Conservation (phyloP, 2,329 filamentous ascomycete genomes). For the Colletotrichum filicis region DNA sequence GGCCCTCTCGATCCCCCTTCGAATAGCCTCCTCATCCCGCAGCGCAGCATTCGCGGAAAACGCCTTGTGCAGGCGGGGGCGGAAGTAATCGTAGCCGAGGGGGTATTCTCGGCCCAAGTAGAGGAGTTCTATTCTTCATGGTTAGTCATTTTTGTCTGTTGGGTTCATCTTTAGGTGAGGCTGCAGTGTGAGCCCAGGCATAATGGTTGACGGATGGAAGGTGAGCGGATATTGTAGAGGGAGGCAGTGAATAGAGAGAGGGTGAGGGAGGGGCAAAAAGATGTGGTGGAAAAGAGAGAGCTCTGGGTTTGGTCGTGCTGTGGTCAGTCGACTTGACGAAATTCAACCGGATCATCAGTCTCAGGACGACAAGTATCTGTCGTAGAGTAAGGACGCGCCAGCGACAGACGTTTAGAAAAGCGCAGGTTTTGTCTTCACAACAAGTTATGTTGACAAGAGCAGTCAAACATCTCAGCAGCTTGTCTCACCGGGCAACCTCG, state of each 20-base stretch:
- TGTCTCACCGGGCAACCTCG: neutral
- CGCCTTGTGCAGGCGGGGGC: constrained; percentile 82
- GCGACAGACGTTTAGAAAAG: no score
- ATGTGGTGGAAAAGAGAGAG: no score
- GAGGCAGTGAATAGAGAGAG: neutral
- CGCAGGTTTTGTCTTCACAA: neutral
- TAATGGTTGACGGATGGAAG: no score
- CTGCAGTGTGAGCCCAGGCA: neutral
- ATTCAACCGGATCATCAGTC: no score
- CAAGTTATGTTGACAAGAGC: neutral
- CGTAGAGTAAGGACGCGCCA: no score
- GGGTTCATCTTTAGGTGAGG: neutral
- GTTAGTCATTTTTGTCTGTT: neutral
- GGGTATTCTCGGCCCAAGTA: constrained; percentile 89
- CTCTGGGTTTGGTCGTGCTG: no score
- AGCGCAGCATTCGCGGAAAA: constrained; percentile 81
- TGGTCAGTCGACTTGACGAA: no score
- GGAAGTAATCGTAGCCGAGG: constrained; percentile 83
- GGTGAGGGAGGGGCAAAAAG: no score
- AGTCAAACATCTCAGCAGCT: neutral
- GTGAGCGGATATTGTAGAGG: no score
- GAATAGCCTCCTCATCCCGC: constrained; percentile 79
- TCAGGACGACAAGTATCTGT: no score
- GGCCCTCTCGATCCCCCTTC: constrained; percentile 78
- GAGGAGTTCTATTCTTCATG: constrained; percentile 74